Conservation (phyloP, 225 moss, liverwort and hornwort genomes). For the Thuidium tamariscinum region DNA sequence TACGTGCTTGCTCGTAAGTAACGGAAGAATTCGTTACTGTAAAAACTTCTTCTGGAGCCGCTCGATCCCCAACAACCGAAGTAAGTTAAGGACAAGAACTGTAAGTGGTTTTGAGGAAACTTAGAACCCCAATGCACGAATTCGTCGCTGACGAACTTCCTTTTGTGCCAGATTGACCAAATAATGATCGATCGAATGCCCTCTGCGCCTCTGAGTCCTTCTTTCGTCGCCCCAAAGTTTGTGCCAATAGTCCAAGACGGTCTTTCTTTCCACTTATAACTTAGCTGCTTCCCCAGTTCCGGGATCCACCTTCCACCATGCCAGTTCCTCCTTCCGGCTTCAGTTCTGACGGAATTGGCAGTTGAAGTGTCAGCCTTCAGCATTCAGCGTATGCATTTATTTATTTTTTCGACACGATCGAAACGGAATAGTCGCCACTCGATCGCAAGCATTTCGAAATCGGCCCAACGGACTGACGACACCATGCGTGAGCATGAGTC, state of each 20-base stretch:
- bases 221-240: neutral
- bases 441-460: neutral
- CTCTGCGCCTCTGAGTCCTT: no score
- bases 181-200: neutral
- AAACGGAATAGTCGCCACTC: no score
- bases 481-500: neutral
- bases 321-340: neutral
- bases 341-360: neutral
- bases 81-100: no score
- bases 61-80: neutral
- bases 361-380: neutral
- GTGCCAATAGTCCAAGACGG: neutral
- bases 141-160: neutral
- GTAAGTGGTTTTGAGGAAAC: neutral
- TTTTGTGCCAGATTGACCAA: neutral
- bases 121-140: neutral
- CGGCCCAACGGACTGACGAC: neutral
- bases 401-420: no score
- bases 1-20: neutral
- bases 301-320: neutral
- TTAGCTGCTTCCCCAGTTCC: neutral
- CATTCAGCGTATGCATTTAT: no score
- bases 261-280: neutral
- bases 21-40: neutral
- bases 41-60: no score